A percentile compares a stretch with the other conserved stretches of the same genome.
phyloP scores from a whole-genome alignment of 2,329 filamentous ascomycete species.

The Biscogniauxia marginata region DNA sequence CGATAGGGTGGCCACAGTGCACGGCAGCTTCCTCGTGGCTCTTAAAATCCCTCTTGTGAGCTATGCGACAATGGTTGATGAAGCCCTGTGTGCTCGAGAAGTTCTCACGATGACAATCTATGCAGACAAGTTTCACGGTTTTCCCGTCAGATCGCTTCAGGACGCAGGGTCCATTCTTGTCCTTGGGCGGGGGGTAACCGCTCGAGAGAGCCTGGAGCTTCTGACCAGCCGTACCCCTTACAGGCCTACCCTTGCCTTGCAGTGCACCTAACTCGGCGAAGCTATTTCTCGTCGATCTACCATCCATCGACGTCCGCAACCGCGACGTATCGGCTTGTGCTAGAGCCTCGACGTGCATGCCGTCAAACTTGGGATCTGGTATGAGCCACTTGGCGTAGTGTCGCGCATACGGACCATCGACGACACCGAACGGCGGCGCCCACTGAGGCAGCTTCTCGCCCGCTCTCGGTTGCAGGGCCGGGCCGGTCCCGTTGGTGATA shows the following conservation, averaged over 20 bases:
- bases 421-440: slow-evolving; percentile 86
- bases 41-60: slow-evolving; percentile 89
- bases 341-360: slow-evolving; percentile 50
- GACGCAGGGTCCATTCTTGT: slow-evolving; percentile 78
- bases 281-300: slow-evolving; percentile 77
- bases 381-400: slow-evolving; percentile 97
- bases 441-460: slow-evolving; percentile 69
- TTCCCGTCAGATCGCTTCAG: slow-evolving; percentile 83
- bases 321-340: slow-evolving; percentile 41
- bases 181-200: slow-evolving; percentile 72
- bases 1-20: slow-evolving; percentile 80
- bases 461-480: slow-evolving; percentile 60
- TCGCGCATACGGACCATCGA: slow-evolving; percentile 87
- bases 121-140: slow-evolving; percentile 85
- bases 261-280: slow-evolving; percentile 52
- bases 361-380: slow-evolving; percentile 83
- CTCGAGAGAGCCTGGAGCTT: slow-evolving; percentile 68
- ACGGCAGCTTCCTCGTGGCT: slow-evolving; percentile 93
- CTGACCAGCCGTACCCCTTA: slow-evolving; percentile 52
- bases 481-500: slow-evolving; percentile 72
- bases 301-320: slow-evolving; percentile 56
- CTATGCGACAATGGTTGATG: slow-evolving; percentile 97
- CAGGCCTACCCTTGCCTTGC: slow-evolving; percentile 50
- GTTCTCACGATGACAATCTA: slow-evolving; percentile 84
- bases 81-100: slow-evolving; percentile 98